A percentile compares a stretch with the other conserved stretches of the same genome.
These are phyloP conservation scores for Crithidia fasciculata DNA, from an alignment of 208 protist genomes.

Conservation along the genomic window DNA sequence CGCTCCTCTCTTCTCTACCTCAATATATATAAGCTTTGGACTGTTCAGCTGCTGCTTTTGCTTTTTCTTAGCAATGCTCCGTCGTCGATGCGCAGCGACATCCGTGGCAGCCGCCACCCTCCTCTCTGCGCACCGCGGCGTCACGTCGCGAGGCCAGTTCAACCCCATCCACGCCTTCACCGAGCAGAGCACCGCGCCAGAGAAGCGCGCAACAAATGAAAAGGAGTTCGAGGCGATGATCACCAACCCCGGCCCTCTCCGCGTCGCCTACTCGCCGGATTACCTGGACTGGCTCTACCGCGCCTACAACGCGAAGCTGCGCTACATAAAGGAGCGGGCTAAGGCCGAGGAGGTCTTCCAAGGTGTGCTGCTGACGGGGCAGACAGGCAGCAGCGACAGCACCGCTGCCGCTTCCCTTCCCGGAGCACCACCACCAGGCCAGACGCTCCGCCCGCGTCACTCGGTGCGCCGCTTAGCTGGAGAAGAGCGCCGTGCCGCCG, in stretches of 20 bases:
- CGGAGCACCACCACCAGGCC: slow-evolving; percentile 48
- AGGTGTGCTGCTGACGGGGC: slow-evolving; percentile 47
- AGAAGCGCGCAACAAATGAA: slow-evolving; percentile 42
- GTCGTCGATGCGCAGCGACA: background rate
- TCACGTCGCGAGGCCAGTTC: slow-evolving; percentile 82
- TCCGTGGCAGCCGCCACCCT: background rate
- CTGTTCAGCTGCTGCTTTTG: background rate
- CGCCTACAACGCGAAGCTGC: slow-evolving; percentile 69
- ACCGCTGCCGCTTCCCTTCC: slow-evolving; percentile 26
- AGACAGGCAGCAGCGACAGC: slow-evolving; percentile 6
- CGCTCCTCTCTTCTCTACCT: too few species aligned
- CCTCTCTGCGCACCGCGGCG: slow-evolving; percentile 20
- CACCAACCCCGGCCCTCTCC: slow-evolving; percentile 86
- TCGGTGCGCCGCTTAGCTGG: slow-evolving; percentile 64
- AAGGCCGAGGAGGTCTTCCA: slow-evolving; percentile 73
- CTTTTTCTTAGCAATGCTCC: slow-evolving; percentile 11
- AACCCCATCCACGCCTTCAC: slow-evolving; percentile 87
- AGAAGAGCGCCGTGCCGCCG: slow-evolving; percentile 47
- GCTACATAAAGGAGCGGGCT: slow-evolving; percentile 50
- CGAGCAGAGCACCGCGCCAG: slow-evolving; percentile 35
- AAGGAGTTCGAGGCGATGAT: slow-evolving; percentile 74
- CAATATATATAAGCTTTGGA: too few species aligned
- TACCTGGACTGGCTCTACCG: slow-evolving; percentile 90
- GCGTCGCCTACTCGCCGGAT: slow-evolving; percentile 78
- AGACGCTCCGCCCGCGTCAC: slow-evolving; percentile 61